These are phyloP conservation scores for Bauhinia variegata DNA, from an alignment of 306 rosid genomes.

Conservation along the genomic window DNA sequence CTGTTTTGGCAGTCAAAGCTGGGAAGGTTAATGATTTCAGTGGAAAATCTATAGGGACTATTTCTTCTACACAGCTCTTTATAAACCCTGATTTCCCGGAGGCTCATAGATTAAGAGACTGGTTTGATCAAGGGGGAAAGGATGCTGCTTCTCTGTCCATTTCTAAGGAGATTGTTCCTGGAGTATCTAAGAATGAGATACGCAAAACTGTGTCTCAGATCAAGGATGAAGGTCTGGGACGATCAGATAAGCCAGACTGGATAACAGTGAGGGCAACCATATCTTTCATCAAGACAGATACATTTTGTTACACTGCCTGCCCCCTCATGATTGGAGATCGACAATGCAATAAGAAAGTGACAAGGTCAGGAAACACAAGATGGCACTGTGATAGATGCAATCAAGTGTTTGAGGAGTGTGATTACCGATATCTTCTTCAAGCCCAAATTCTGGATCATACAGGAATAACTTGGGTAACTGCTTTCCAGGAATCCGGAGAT, in stretches of 20 bases:
- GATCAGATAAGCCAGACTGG: constrained; percentile 97
- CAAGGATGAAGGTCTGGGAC: constrained; percentile 92
- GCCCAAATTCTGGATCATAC: constrained; percentile 89
- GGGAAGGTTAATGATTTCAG: constrained; percentile 91
- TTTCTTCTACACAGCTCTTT: constrained; percentile 86
- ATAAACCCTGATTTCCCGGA: constrained; percentile 81
- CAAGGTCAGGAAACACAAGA: constrained; percentile 55
- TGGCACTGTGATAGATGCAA: constrained; percentile 97
- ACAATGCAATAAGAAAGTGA: constrained; percentile 87
- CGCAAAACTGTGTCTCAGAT: constrained; percentile 91
- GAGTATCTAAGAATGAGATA: constrained; percentile 72
- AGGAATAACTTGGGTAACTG: constrained; percentile 95
- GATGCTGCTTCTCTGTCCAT: constrained; percentile 66
- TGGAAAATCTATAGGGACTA: constrained; percentile 89
- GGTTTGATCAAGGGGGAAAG: constrained; percentile 87
- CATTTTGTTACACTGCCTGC: constrained; percentile 94
- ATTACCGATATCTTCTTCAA: constrained; percentile 93
- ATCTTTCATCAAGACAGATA: constrained; percentile 83
- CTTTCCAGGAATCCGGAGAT: constrained; percentile 93
- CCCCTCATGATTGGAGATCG: constrained; percentile 94
- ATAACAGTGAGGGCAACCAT: constrained; percentile 77
- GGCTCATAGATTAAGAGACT: constrained; percentile 66
- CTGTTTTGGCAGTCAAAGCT: constrained; percentile 86
- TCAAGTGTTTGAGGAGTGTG: constrained; percentile 92
- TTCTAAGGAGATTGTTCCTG: constrained; percentile 70